Evolutionary conservation across 2,329 filamentous ascomycete genomes (phyloP), one percentile per base, ranked within the genome.

Genomic region (Pseudogymnoascus sp.): DNA sequence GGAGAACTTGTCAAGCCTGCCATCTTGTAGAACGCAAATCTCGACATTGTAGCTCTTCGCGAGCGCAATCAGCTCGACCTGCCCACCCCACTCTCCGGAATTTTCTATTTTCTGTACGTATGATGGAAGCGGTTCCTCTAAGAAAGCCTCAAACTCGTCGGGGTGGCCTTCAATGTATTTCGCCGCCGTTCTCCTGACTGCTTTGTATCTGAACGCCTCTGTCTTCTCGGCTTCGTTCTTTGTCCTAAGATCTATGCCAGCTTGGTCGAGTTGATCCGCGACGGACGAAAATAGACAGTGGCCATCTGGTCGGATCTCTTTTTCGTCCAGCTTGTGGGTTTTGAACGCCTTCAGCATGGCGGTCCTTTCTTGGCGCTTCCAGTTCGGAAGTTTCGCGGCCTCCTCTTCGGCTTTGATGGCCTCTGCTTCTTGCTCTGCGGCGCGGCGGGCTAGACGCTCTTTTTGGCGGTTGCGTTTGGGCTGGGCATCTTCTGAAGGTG

Each of bases 31-130:
- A 11, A 99, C 89, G 71, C 87, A 85, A 66, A 97, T 93, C 71
- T 88, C 84, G 10, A 94, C 85, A 2, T 84, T 84, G 70, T 95
- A 97, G 62, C 84, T 85, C 73, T 85, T 87, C 60, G 93, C 90
- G 73, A 99, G 80, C 23, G 94, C 94, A 74, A 87, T 80, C 63
- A 99, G 76, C 79, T 99, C 94, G 66, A 97, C 76, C 78, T 97
- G 91, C 0, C 94, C 94, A 60, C 94, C 94, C 94, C 94, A 99
- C 76, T 96, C 93, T 0, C 91, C 92, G 59, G 92, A 97, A 64
- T 94, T 86, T 66, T 87, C 79, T 65, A 99, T 90, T 77, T 89
- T 91, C 56, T 77, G 77, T 56, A 90, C 81, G 74, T 97, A 96
- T 7, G 78, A 78, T 2, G 84, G 83, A 56, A 97, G 73, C 12